Evolutionary conservation across 371 early-diverging fungal genomes (phyloP).

Genomic region (Zychaea mexicana): DNA sequence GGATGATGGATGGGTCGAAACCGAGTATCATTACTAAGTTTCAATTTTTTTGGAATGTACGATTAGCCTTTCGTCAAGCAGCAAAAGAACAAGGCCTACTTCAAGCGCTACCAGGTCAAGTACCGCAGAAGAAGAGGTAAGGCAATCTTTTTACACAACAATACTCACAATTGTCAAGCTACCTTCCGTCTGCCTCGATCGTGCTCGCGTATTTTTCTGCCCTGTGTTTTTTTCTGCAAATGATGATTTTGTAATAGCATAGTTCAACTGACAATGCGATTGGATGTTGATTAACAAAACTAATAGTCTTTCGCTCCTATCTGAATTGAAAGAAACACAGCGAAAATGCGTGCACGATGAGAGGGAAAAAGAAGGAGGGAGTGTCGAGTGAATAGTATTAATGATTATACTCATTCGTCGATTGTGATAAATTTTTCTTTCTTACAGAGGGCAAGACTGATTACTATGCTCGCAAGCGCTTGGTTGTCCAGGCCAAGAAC

Average conservation of each 20-base stretch:
- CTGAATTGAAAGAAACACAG: constrained; percentile 50
- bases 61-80: constrained; percentile 47
- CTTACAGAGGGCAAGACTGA: constrained; percentile 99
- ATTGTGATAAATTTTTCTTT: neutral
- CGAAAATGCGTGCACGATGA: neutral
- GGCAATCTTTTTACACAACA: constrained; percentile 4
- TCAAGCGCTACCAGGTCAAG: constrained; percentile 99
- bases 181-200: neutral
- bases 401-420: no score
- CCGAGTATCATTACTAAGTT: neutral
- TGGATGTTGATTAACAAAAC: constrained; percentile 47
- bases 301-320: constrained; percentile 87
- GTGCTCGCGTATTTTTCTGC: no score
- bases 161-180: neutral
- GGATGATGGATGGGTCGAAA: constrained; percentile 3
- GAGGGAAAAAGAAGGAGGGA: no score
- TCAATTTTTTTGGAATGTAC: neutral
- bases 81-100: constrained; percentile 81
- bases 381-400: no score
- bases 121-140: constrained; percentile 97
- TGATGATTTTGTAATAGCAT: constrained; percentile 53
- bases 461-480: constrained; percentile 99
- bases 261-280: constrained; percentile 73
- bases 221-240: constrained; percentile 1
- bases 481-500: constrained; percentile 96